Conservation (phyloP, 768 basidiomycete species). For the Antrodiella citrinella region DNA sequence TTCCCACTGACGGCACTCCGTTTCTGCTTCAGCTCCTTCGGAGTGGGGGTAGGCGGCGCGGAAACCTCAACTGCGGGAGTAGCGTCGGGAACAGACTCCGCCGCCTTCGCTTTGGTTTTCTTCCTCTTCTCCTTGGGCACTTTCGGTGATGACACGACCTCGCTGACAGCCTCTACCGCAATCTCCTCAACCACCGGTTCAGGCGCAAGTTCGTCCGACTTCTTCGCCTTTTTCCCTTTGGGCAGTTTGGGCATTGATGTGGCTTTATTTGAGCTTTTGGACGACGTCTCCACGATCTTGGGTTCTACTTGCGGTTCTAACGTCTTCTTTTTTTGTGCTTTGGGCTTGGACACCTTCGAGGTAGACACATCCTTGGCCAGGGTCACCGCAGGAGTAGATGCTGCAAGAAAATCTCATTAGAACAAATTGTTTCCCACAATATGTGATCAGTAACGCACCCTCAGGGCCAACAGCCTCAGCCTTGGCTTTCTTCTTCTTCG, state of each 20-base stretch:
- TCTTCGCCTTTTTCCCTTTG: neutral
- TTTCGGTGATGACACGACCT: neutral
- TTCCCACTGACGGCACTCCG: constrained; percentile 31
- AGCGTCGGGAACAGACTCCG: constrained; percentile 1
- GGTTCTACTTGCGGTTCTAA: too few species aligned
- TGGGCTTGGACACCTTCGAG: too few species aligned
- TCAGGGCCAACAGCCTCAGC: neutral
- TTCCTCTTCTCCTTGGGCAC: constrained; percentile 17
- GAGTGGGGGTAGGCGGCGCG: constrained; percentile 3
- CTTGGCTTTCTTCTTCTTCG: constrained; percentile 32
- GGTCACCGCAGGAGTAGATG: too few species aligned
- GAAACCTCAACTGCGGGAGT: neutral
- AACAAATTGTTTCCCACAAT: too few species aligned
- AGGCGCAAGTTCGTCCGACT: too few species aligned
- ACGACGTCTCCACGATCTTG: too few species aligned
- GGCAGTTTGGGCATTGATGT: neutral
- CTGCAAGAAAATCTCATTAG: too few species aligned
- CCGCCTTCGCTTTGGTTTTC: constrained; percentile 13
- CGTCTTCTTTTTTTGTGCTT: too few species aligned
- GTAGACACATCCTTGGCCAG: too few species aligned
- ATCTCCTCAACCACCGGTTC: too few species aligned
- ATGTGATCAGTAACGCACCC: too few species aligned
- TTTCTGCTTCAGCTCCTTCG: constrained; percentile 39
- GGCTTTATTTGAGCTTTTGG: too few species aligned
- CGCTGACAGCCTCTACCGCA: neutral